Base-by-base conservation (phyloP, 2,329 filamentous ascomycete species). In the Nemania sp. region DNA sequence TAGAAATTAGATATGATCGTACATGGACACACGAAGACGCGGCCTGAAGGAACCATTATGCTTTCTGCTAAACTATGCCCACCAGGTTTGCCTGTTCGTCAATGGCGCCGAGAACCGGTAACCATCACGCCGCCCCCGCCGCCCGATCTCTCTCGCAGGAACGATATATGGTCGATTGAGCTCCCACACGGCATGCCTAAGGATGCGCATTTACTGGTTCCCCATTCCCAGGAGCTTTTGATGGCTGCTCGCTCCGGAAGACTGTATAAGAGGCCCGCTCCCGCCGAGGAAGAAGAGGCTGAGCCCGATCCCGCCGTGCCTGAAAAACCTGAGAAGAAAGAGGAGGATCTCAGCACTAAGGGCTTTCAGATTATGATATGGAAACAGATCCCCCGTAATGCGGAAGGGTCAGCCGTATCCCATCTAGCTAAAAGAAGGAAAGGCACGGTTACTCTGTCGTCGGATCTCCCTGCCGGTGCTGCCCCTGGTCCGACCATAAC, bases 161-260 rank as follows among this genome's bases (percentile, higher is more conserved):
- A 89, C 75, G 88, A 92, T 77, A 84, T 88, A 60, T 95, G 92
- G 88, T 90, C 89, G n/a, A 77, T 85, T 55, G 94, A 97, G 77
- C 86, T 93, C 20, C 90, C 93, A 2, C 85, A 88, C 70, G 88
- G 88, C 52, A 95, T 98, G 93, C 95, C 95, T 45, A 92, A 92
- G 74, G 95, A 97, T 78, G 92, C 89, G 32, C 87, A 92, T 66
- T 85, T 97, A 35, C 84, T 98, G 10, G 88, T 92, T 0, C 87
- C 90, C 1, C 92, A 94, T 78, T 95, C 91, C 61, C 92, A 96
- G 75, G 92, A 94, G 71, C 86, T 98, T 5, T 85, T 98, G 15
- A 90, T 92, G 64, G 92, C 92, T 43, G 93, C 93, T 55, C 88
- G 94, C 67, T 93, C 92, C 22, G 92, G 92, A 5, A 87, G 87